phyloP scores from a whole-genome alignment of 2,329 filamentous ascomycete genomes.

The Leptographium galeiforme region DNA sequence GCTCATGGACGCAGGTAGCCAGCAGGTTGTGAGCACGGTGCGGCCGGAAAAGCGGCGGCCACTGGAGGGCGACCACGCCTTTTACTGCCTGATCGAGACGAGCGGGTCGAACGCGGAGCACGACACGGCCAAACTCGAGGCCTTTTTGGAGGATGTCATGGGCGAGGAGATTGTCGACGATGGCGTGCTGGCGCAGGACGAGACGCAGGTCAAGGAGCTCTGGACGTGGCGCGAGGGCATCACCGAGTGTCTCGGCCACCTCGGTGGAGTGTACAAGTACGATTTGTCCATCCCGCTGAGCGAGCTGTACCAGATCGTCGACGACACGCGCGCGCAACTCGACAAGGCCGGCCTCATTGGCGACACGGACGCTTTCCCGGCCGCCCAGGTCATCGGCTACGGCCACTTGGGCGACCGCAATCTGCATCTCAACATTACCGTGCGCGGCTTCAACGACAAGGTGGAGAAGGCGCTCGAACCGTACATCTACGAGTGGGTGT shows the following conservation, averaged over 20 bases:
- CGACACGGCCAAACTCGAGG: slow-evolving; percentile 79
- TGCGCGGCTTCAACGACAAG: slow-evolving; percentile 68
- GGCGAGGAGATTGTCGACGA: slow-evolving; percentile 73
- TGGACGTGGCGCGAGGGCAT: slow-evolving; percentile 94
- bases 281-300: slow-evolving; percentile 86
- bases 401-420: slow-evolving; percentile 98
- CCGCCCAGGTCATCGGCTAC: slow-evolving; percentile 85
- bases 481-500: slow-evolving; percentile 95
- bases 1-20: slow-evolving; percentile 81
- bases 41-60: slow-evolving; percentile 63
- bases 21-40: slow-evolving; percentile 61
- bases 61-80: slow-evolving; percentile 71
- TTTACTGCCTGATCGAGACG: slow-evolving; percentile 95
- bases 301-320: slow-evolving; percentile 79
- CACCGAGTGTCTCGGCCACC: slow-evolving; percentile 75
- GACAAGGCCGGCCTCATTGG: slow-evolving; percentile 63
- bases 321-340: slow-evolving; percentile 66
- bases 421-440: slow-evolving; percentile 81
- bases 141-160: slow-evolving; percentile 84
- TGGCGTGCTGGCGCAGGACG: slow-evolving; percentile 83
- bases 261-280: slow-evolving; percentile 96
- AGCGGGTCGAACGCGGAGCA: slow-evolving; percentile 91
- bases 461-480: slow-evolving; percentile 85
- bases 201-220: slow-evolving; percentile 72
- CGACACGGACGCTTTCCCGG: slow-evolving; percentile 61